These are phyloP conservation scores for Boletus tylopilopsis DNA, from an alignment of 768 basidiomycete species.

Conservation along the genomic window DNA sequence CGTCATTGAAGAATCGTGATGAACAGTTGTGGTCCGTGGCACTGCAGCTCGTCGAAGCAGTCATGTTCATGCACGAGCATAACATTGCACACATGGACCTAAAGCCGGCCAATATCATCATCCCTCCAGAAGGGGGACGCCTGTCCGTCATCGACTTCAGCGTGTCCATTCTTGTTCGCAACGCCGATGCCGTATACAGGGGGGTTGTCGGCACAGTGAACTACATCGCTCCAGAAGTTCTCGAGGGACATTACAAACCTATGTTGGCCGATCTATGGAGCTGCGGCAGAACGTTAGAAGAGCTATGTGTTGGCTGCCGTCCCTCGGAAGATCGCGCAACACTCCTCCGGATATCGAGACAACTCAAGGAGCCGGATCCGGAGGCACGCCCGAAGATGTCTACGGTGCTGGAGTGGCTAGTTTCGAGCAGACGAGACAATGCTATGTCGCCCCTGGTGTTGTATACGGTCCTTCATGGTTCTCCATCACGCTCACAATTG, in stretches of 20 bases:
- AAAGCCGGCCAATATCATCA: conserved; percentile 3
- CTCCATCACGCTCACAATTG: no score
- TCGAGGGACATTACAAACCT: not conserved
- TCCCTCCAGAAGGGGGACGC: not conserved
- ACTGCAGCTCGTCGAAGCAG: not conserved
- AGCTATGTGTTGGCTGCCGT: not conserved
- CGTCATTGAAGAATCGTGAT: not conserved
- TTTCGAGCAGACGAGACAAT: no score
- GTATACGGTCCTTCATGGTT: no score
- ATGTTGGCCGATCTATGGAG: conserved; percentile 4
- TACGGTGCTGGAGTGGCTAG: not conserved
- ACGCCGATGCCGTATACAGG: not conserved
- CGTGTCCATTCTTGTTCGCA: not conserved
- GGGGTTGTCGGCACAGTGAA: not conserved
- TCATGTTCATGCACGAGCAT: conserved; percentile 15
- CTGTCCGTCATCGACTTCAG: not conserved
- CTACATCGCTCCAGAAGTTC: conserved; percentile 1
- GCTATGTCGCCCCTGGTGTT: no score
- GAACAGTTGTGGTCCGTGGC: not conserved
- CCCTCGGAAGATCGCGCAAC: not conserved
- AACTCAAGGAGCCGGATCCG: not conserved
- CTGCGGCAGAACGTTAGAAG: not conserved
- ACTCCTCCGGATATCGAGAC: not conserved
- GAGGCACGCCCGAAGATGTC: not conserved
- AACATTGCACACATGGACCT: conserved; percentile 15